Base-by-base conservation (phyloP, 441 rosid species). In the Aleurites moluccanus region DNA sequence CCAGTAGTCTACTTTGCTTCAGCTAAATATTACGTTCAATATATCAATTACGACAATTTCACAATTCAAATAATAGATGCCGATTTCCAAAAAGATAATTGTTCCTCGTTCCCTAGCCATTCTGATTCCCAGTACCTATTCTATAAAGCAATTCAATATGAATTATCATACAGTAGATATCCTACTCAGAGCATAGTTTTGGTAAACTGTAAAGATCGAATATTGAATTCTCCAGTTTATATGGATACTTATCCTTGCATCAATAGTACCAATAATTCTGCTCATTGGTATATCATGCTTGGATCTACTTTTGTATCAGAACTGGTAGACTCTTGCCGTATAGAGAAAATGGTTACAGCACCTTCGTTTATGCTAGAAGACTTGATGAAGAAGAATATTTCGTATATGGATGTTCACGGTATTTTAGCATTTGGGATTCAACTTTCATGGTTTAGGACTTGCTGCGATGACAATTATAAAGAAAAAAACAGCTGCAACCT, bases 21-120 rank as follows among this genome's bases (percentile, higher is more conserved):
- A 0, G 53, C 44, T 0, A 9, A 62, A 28, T 78, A 53, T 6
- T 18, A 40, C 4, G 72, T 78, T 1, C 57, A 3, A 9, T 21
- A 71, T 9, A 73, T 78, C 52, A 18, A 53, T 70, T 55, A 78
- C 63, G 16, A 20, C 0, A 33, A 55, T 59, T 11, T 6, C 33
- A 78, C 67, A 2, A 73, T 73, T 33, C 62, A 74, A n/a, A 1
- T 78, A 1, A 44, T 18, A 6, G 53, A 73, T 55, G 60, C 70
- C 0, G 28, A 45, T 20, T 11, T 62, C 2, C 55, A 2, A 10
- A 6, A 4, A 0, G 42, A 74, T 25, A 62, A 78, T 33, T 78
- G 77, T 38, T 62, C 67, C 0, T 77, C 73, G 6, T 1, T 77
- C 14, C 73, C 73, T 55, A 21, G 3, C 21, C 55, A 45, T 0